These are phyloP conservation scores for Saxispiralis lemnorum DNA, from an alignment of 495 filamentous ascomycete genomes.

Conservation along the genomic window DNA sequence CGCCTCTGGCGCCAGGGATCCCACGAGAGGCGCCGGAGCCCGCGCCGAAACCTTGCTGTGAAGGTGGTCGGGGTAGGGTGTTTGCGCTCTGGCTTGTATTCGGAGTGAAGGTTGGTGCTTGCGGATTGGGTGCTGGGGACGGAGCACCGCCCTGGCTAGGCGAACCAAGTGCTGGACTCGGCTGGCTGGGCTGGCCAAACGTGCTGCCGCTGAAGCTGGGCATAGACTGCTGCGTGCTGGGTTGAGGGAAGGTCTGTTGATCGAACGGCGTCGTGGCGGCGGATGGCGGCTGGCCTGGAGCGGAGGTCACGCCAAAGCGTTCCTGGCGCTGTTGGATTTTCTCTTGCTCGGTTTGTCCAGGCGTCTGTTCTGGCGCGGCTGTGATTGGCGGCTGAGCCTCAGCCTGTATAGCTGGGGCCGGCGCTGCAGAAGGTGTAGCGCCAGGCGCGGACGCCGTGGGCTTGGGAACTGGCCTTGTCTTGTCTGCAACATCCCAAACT, in stretches of 20 bases:
- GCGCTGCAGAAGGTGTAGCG: background rate
- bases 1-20: background rate
- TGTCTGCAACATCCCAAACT: slow-evolving; percentile 67
- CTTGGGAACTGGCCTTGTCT: slow-evolving; percentile 37
- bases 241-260: slow-evolving; percentile 1
- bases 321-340: slow-evolving; percentile 8
- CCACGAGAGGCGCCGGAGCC: slow-evolving; percentile 7
- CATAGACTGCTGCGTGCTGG: background rate
- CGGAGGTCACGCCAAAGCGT: slow-evolving; percentile 5
- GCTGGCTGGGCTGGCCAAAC: slow-evolving; percentile 11
- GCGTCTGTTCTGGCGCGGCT: background rate
- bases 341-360: slow-evolving; percentile 6
- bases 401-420: slow-evolving; percentile 9
- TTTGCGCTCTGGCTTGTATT: slow-evolving; percentile 8
- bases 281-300: background rate
- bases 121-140: slow-evolving; percentile 7
- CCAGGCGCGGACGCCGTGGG: slow-evolving; percentile 12
- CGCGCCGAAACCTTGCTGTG: slow-evolving; percentile 17
- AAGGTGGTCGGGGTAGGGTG: slow-evolving; percentile 8
- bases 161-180: background rate
- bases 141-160: slow-evolving; percentile 6
- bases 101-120: slow-evolving; percentile 6
- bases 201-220: slow-evolving; percentile 1
- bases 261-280: background rate
- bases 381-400: background rate